Base-by-base conservation (phyloP, 495 filamentous ascomycete genomes). In the Neurospora sp. region DNA sequence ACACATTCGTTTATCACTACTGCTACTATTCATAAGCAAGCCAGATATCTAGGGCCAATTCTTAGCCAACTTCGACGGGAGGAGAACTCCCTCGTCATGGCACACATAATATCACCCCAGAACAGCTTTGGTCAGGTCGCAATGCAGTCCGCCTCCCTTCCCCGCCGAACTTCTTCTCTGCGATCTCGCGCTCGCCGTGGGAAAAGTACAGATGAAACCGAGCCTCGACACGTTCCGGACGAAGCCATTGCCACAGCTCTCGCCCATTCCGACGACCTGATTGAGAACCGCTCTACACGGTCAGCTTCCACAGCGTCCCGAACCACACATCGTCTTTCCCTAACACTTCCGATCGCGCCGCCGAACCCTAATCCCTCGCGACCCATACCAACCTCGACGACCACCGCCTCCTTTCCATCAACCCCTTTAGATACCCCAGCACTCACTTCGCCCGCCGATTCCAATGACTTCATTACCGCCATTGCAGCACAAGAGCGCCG, bases 401-500 rank as follows among this genome's bases (percentile, higher is more conserved):
- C 76, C 18, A 39, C 72, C 3, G 69, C 83, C 18, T 86, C 82
- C 9, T 83, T 85, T 73, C 88, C 83, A 39, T 83, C 82, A 23
- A 89, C 84, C 35, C 84, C 83, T 4, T 75, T 83, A n/a, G 84
- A 86, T 35, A 80, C 79, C 1, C 73, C 83, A 2, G 74, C 78
- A 3, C 69, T 85, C 0, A 76, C 80, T 16, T 88, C 87, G 11
- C 90, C 92, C 0, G 85, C 84, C 48, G 93, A 96, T 76, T 84
- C 92, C 35, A 90, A 86, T 76, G 87, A 89, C n/a, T 91, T 97
- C 74, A 89, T 99, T 48, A 93, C 93, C 42, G 92, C 93, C 40
- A 90, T 98, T 72, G 96, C 96, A 16, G 91, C 93, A 6, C 94
- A 98, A 81, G 96, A 99, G 79, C 89, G 96, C n/a, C 89, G 89